Percentiles rank a stretch among this genome's conserved stretches.
Evolutionary conservation across 345 rosid species (phyloP).

Genomic region (Gossypium arboreum): DNA sequence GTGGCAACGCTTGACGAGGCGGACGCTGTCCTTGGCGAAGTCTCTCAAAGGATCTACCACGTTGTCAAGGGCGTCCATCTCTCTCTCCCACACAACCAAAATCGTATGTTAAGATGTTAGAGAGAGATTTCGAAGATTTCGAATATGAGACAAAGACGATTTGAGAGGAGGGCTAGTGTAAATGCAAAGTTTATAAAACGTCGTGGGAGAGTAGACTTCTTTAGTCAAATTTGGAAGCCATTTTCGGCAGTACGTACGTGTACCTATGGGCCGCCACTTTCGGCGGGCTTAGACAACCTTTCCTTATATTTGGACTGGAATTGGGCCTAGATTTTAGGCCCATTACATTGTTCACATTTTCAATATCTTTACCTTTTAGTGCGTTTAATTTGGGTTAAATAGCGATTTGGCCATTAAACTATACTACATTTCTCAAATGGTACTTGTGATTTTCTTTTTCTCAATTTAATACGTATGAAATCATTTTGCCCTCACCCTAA

Average conservation of each 20-base stretch:
- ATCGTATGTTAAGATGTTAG: background rate
- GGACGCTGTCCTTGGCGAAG: conserved; percentile 70
- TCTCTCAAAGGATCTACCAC: conserved; percentile 69
- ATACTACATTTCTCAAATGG: too few relatives aligned
- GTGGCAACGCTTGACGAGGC: conserved; percentile 81
- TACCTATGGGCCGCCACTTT: background rate
- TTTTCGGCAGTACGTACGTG: background rate
- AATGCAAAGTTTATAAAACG: background rate
- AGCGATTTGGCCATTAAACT: too few relatives aligned
- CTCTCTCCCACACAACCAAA: background rate
- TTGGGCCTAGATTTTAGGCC: background rate
- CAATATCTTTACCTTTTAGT: too few relatives aligned
- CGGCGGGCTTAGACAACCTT: background rate
- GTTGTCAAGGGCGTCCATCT: conserved; percentile 68
- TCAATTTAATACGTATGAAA: too few relatives aligned
- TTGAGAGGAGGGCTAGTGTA: background rate
- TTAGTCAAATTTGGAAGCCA: conserved; percentile 5
- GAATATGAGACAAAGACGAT: background rate
- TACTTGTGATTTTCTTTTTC: too few relatives aligned
- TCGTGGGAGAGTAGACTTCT: background rate
- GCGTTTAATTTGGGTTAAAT: too few relatives aligned
- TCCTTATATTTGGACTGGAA: background rate
- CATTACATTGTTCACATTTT: background rate
- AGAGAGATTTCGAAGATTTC: background rate
- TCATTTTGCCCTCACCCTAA: too few relatives aligned